These are phyloP conservation scores for Aquilaria malaccensis DNA, from an alignment of 345 rosid species.

Conservation along the genomic window DNA sequence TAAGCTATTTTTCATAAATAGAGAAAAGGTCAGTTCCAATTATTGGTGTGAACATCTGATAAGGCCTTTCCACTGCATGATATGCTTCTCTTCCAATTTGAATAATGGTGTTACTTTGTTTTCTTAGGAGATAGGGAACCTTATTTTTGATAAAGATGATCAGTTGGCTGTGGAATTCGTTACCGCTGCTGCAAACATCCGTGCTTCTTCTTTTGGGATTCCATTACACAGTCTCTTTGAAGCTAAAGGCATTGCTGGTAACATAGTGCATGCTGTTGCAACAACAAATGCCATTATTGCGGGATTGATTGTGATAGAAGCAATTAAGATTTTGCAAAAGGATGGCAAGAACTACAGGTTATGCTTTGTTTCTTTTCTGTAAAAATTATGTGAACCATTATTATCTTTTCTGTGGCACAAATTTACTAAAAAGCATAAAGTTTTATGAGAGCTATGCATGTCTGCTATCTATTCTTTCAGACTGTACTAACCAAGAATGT, in stretches of 20 bases:
- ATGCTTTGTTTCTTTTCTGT: constrained; percentile 16
- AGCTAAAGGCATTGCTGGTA: constrained; percentile 99
- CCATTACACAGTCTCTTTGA: constrained; percentile 96
- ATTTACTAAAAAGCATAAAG: no score
- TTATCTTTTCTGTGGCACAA: not conserved
- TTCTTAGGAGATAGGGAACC: constrained; percentile 80
- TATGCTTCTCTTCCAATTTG: constrained; percentile 1
- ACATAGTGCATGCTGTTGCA: constrained; percentile 97
- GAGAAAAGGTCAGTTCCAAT: constrained; percentile 55
- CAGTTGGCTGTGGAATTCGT: constrained; percentile 97
- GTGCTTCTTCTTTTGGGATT: constrained; percentile 92
- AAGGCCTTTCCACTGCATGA: not conserved
- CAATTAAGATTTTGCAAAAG: constrained; percentile 84
- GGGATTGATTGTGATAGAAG: constrained; percentile 95
- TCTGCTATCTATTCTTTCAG: no score
- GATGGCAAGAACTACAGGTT: constrained; percentile 67
- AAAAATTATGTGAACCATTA: not conserved
- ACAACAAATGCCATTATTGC: constrained; percentile 95
- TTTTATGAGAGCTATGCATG: no score
- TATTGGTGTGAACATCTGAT: constrained; percentile 6
- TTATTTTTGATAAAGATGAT: constrained; percentile 97
- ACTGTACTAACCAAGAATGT: no score
- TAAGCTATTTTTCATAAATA: constrained; percentile 60
- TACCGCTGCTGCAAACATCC: constrained; percentile 97
- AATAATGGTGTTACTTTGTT: constrained; percentile 7